A percentile compares a stretch with the other conserved stretches of the same genome.
Conservation (phyloP, 2,329 filamentous ascomycete genomes). For the Purpureocillium lavendulum region DNA sequence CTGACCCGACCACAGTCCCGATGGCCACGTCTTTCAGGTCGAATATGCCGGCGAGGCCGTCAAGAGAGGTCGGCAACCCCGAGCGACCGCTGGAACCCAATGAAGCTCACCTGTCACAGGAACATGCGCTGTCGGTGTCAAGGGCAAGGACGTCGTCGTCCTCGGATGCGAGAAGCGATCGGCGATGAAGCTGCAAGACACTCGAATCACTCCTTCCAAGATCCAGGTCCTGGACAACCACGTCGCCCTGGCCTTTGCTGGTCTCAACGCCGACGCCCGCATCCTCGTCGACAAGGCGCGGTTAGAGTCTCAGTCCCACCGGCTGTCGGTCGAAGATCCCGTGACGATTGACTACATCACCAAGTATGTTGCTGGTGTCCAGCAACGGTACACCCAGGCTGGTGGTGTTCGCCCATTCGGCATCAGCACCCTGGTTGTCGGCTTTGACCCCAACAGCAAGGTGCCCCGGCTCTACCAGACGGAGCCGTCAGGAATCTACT, state of each 20-base stretch:
- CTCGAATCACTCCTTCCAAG: constrained; percentile 97
- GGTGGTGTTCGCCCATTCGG: constrained; percentile 98
- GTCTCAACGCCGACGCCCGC: constrained; percentile 93
- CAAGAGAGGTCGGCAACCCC: constrained; percentile 67
- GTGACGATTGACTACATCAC: constrained; percentile 99
- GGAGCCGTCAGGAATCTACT: constrained; percentile 98
- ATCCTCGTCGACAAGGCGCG: constrained; percentile 98
- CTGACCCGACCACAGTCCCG: constrained; percentile 64
- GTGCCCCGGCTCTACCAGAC: constrained; percentile 92
- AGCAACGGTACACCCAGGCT: constrained; percentile 98
- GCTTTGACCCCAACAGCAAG: constrained; percentile 92
- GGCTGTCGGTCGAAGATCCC: constrained; percentile 93
- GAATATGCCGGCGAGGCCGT: constrained; percentile 99
- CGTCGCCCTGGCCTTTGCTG: constrained; percentile 93
- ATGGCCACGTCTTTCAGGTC: constrained; percentile 99
- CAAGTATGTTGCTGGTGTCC: constrained; percentile 95
- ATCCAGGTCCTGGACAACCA: constrained; percentile 94
- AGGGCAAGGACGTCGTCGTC: constrained; percentile 89
- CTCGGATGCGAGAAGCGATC: constrained; percentile 98
- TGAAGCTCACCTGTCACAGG: constrained; percentile 39
- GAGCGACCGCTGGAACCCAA: constrained; percentile 7
- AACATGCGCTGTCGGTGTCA: constrained; percentile 96
- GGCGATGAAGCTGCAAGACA: constrained; percentile 99
- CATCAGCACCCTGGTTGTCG: constrained; percentile 94
- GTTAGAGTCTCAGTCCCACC: constrained; percentile 93